Evolutionary conservation across 164 flowering plant species (phyloP), one percentile per base, ranked within the genome.

Genomic region (Vitis rupestris): DNA sequence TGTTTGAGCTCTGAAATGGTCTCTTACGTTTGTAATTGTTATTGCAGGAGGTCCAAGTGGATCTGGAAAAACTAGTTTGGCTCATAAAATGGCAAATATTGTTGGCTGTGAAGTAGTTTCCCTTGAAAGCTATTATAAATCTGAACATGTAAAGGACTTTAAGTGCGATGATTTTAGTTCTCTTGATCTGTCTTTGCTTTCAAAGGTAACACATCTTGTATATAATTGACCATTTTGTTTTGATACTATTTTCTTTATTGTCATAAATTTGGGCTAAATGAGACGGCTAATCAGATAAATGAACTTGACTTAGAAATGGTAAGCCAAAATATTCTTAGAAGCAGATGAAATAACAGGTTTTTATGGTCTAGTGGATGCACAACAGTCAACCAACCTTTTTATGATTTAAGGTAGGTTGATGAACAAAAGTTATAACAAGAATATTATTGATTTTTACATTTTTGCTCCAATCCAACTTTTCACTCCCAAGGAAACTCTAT

Each of bases 51-150:
- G 99, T 76, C 99, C 99, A 69, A 93, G 99, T 88, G 99, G 99
- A 54, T 96, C 99, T 71, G 99, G 99, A 29, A 96, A 96, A 83
- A 93, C 97, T 69, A 96, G 99, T 75, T 79, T 96, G 88, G 99
- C 99, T 78, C 97, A 87, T 83, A 93, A 96, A 82, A 92, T 96
- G 98, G 99, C 99, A 27, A 93, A 93, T 70, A 93, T 96, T 69
- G 88, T 96, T 82, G 97, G 99, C 47, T 96, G 99, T 82, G 97
- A 96, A 81, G 99, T 96, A 73, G 86, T 96, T 83, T 96, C 97
- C 17, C 92, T 96, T 56, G 99, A 96, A 86, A 93, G 89, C 79
- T 96, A 93, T 80, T 92, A 90, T 72, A 89, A 78, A 80, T 82
- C 94, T 63, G 99, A 93, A 69, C 96, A 90, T 73, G 90, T 88